A percentile compares a stretch with the other conserved stretches of the same genome.
These are phyloP conservation scores for Zygoascus bituminiphila DNA, from an alignment of 805 yeast genomes.

Conservation along the genomic window DNA sequence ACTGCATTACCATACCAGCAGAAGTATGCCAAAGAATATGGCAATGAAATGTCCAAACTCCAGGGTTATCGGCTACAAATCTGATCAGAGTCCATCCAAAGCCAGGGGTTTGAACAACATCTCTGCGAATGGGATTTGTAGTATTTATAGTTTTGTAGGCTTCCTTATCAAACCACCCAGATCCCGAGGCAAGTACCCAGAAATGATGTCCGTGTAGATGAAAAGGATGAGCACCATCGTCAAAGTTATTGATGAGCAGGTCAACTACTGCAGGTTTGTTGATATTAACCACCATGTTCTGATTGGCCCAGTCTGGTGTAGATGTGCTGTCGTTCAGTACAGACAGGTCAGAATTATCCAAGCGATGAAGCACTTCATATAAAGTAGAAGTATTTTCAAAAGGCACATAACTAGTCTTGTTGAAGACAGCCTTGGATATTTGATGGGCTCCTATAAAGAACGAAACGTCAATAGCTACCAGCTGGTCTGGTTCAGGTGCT, in stretches of 20 bases:
- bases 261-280: constrained; percentile 59
- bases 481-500: constrained; percentile 28
- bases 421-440: constrained; percentile 27
- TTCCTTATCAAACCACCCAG: constrained; percentile 37
- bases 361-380: constrained; percentile 6
- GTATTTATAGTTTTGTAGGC: constrained; percentile 39
- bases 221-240: constrained; percentile 88
- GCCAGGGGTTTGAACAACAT: constrained; percentile 29
- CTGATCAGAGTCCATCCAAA: constrained; percentile 51
- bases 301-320: constrained; percentile 35
- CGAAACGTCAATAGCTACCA: constrained; percentile 27
- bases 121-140: constrained; percentile 44
- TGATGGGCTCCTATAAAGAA: constrained; percentile 29
- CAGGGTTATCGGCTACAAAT: constrained; percentile 81
- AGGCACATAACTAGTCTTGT: background rate
- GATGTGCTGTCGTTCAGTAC: background rate
- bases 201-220: constrained; percentile 86
- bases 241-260: constrained; percentile 68
- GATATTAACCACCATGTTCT: constrained; percentile 52
- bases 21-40: constrained; percentile 92
- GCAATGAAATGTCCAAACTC: constrained; percentile 93
- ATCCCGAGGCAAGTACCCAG: constrained; percentile 60
- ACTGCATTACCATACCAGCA: constrained; percentile 56
- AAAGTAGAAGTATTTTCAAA: constrained; percentile 16
- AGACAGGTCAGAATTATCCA: background rate